Conservation (phyloP, 1,139 yeast species). For the Dujonia santamariae region DNA sequence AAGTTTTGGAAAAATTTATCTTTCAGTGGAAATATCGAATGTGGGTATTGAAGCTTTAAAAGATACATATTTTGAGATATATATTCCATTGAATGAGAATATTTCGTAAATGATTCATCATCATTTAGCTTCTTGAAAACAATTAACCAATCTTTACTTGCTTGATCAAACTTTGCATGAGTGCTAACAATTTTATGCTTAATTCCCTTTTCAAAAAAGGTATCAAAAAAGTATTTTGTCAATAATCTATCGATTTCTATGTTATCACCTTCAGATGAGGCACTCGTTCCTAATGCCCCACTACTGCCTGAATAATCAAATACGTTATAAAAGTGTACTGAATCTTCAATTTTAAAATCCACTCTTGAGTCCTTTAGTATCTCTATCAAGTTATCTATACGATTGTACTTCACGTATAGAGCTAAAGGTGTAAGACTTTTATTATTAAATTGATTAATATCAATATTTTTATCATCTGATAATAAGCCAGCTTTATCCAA, state of each 20-base stretch:
- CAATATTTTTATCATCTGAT: slow-evolving; percentile 28
- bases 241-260: slow-evolving; percentile 2
- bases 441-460: slow-evolving; percentile 63
- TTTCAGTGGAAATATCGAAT: slow-evolving; percentile 36
- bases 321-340: slow-evolving; percentile 38
- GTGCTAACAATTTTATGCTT: slow-evolving; percentile 20
- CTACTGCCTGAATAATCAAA: slow-evolving; percentile 37
- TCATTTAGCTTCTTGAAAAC: slow-evolving; percentile 17
- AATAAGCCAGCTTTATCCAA: slow-evolving; percentile 39
- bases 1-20: slow-evolving; percentile 39
- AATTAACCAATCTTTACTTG: slow-evolving; percentile 33
- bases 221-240: neutral
- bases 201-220: neutral
- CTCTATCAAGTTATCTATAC: slow-evolving; percentile 54
- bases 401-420: slow-evolving; percentile 66
- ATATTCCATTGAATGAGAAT: slow-evolving; percentile 3
- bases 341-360: slow-evolving; percentile 43
- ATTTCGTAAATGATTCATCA: slow-evolving; percentile 18
- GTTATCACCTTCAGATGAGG: too few species aligned
- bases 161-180: slow-evolving; percentile 35
- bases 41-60: slow-evolving; percentile 33
- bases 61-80: slow-evolving; percentile 23
- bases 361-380: slow-evolving; percentile 46
- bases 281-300: neutral
- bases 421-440: slow-evolving; percentile 68